Evolutionary conservation across 1,284 basidiomycete species (phyloP).

Genomic region (Apiotrichum laibachii): DNA sequence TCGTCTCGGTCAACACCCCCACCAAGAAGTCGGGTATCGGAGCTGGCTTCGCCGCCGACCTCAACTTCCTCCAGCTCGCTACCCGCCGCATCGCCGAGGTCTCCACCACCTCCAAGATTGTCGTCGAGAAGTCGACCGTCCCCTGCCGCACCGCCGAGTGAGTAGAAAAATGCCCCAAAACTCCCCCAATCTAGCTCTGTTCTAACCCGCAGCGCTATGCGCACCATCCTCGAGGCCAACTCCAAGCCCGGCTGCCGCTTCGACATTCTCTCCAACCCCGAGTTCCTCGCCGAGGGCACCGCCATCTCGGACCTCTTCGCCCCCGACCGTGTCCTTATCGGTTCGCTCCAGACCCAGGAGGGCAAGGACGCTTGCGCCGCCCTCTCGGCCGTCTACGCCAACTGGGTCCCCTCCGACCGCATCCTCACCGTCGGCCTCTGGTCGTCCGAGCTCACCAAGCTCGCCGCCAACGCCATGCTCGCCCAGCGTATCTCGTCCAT

Average conservation of each 20-base stretch:
- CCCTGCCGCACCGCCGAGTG: slow-evolving; percentile 92
- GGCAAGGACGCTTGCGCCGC: slow-evolving; percentile 77
- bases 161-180: slow-evolving; percentile 12
- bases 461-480: slow-evolving; percentile 98
- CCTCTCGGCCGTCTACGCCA: slow-evolving; percentile 78
- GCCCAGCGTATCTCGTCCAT: slow-evolving; percentile 97
- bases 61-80: slow-evolving; percentile 94
- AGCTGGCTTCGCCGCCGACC: slow-evolving; percentile 94
- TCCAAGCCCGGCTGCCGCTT: slow-evolving; percentile 86
- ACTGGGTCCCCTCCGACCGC: slow-evolving; percentile 85
- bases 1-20: slow-evolving; percentile 77
- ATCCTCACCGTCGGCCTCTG: slow-evolving; percentile 95
- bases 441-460: slow-evolving; percentile 97
- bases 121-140: slow-evolving; percentile 99
- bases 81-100: slow-evolving; percentile 93
- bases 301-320: slow-evolving; percentile 83
- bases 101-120: slow-evolving; percentile 89
- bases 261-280: slow-evolving; percentile 96
- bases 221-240: slow-evolving; percentile 97
- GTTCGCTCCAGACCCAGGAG: slow-evolving; percentile 82
- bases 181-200: background rate
- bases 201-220: slow-evolving; percentile 67
- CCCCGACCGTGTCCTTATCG: slow-evolving; percentile 95
- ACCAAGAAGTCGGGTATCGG: slow-evolving; percentile 98
- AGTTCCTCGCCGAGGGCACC: slow-evolving; percentile 98